These are phyloP conservation scores for Pichia scutulata DNA, from an alignment of 805 yeast species.

Conservation along the genomic window DNA sequence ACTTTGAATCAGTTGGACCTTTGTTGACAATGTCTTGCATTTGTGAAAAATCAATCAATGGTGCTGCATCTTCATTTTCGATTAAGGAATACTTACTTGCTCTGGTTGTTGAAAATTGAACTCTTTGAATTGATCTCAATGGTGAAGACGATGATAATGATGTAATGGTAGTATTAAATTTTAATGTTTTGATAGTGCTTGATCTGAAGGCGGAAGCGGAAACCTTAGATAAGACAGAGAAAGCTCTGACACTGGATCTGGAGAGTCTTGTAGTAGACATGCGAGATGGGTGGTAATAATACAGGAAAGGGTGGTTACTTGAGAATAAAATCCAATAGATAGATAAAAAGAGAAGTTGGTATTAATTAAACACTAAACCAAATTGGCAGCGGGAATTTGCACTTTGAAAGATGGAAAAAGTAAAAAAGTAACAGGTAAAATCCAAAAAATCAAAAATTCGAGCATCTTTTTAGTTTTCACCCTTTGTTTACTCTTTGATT, in stretches of 20 bases:
- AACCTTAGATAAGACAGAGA: not conserved
- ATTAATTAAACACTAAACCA: not conserved
- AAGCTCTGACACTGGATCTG: not conserved
- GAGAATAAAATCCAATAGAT: not conserved
- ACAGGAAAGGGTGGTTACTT: not conserved
- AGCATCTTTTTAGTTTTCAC: not conserved
- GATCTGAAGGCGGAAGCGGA: not conserved
- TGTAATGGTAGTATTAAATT: not conserved
- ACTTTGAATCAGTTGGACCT: conserved; percentile 28
- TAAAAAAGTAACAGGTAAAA: too few species aligned
- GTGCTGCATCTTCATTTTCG: conserved; percentile 27
- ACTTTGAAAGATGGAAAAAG: too few species aligned
- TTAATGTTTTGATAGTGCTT: not conserved
- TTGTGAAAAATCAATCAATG: conserved; percentile 22
- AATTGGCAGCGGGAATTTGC: not conserved
- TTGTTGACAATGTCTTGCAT: conserved; percentile 37
- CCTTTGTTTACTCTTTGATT: not conserved
- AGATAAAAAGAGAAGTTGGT: not conserved
- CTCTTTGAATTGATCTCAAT: not conserved
- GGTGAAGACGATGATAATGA: not conserved
- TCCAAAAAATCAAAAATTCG: not conserved
- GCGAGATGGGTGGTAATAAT: not conserved
- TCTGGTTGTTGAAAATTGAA: not conserved
- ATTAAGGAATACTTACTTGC: conserved; percentile 18
- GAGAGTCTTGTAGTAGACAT: not conserved